Percentiles rank a stretch among this genome's conserved stretches.
phyloP scores from a whole-genome alignment of 495 filamentous ascomycete species.

The Penicillium atrosanguineum region DNA sequence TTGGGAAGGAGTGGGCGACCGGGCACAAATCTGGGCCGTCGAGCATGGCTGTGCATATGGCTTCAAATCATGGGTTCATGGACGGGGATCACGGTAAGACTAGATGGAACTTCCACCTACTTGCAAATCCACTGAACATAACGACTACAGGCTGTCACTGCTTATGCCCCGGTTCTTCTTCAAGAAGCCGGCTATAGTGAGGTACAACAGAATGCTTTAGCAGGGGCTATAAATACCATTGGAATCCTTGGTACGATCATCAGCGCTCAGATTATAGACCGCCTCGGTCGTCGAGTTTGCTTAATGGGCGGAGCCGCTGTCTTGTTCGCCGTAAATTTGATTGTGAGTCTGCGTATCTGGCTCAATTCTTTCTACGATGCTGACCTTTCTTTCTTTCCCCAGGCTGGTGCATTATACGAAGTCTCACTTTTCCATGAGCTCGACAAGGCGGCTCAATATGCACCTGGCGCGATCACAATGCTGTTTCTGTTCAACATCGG shows the following conservation, averaged over 20 bases:
- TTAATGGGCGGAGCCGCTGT: constrained; percentile 38
- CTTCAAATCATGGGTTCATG: constrained; percentile 55
- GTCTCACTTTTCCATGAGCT: constrained; percentile 29
- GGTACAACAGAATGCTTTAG: constrained; percentile 47
- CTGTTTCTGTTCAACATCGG: constrained; percentile 53
- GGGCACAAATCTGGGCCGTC: constrained; percentile 36
- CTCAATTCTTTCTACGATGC: background rate
- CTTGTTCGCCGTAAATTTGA: constrained; percentile 32
- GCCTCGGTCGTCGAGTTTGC: constrained; percentile 46
- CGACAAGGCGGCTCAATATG: constrained; percentile 32
- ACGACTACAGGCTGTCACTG: constrained; percentile 33
- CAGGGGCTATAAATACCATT: constrained; percentile 54
- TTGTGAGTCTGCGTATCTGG: constrained; percentile 19
- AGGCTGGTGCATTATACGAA: constrained; percentile 42
- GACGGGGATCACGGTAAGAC: constrained; percentile 48
- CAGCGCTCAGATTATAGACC: constrained; percentile 51
- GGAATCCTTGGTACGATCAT: constrained; percentile 55
- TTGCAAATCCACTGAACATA: background rate
- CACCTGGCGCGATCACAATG: constrained; percentile 49
- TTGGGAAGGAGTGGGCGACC: constrained; percentile 29
- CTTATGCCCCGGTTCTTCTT: constrained; percentile 44
- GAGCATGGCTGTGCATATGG: constrained; percentile 51
- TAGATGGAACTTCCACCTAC: no score
- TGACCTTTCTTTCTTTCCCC: constrained; percentile 1
- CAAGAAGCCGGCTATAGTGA: constrained; percentile 42